Percentiles rank a stretch among this genome's conserved stretches.
These are phyloP conservation scores for Pichia sp. DNA, from an alignment of 1,139 yeast species.

Conservation along the genomic window DNA sequence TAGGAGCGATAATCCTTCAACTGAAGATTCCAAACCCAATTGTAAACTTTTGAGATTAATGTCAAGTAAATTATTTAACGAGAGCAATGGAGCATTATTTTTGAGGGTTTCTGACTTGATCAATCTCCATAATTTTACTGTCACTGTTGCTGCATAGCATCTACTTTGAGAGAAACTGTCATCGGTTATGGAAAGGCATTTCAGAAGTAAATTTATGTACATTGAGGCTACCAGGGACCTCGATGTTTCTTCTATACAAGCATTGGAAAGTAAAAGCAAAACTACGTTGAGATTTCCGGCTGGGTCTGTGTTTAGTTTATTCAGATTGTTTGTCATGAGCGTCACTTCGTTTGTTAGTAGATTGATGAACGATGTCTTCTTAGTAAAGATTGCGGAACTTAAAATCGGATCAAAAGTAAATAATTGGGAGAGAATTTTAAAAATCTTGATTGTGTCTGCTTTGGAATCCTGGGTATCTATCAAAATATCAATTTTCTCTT, in stretches of 20 bases:
- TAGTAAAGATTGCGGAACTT: conserved; percentile 22
- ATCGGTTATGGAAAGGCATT: conserved; percentile 16
- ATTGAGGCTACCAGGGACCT: conserved; percentile 27
- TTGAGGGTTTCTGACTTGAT: conserved; percentile 33
- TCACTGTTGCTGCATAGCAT: conserved; percentile 36
- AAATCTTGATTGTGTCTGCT: conserved; percentile 16
- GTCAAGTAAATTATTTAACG: conserved; percentile 29
- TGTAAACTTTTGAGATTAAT: conserved; percentile 27
- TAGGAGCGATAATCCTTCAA: conserved; percentile 47
- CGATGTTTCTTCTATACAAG: conserved; percentile 29
- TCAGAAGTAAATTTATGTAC: conserved; percentile 23
- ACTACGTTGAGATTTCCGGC: conserved; percentile 15
- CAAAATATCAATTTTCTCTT: conserved; percentile 22
- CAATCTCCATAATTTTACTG: conserved; percentile 45
- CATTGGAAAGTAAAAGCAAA: conserved; percentile 27
- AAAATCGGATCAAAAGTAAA: conserved; percentile 23
- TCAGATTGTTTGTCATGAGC: conserved; percentile 13
- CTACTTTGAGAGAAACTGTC: conserved; percentile 10
- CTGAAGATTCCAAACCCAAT: conserved; percentile 13
- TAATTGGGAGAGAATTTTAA: conserved; percentile 22
- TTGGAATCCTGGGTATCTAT: conserved; percentile 16
- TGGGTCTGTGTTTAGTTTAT: conserved; percentile 6
- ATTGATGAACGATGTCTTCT: conserved; percentile 20
- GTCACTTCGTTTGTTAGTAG: conserved; percentile 26
- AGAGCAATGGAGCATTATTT: conserved; percentile 24